These are phyloP conservation scores for Neckera pumila DNA, from an alignment of 225 moss, liverwort and hornwort genomes.

Conservation along the genomic window DNA sequence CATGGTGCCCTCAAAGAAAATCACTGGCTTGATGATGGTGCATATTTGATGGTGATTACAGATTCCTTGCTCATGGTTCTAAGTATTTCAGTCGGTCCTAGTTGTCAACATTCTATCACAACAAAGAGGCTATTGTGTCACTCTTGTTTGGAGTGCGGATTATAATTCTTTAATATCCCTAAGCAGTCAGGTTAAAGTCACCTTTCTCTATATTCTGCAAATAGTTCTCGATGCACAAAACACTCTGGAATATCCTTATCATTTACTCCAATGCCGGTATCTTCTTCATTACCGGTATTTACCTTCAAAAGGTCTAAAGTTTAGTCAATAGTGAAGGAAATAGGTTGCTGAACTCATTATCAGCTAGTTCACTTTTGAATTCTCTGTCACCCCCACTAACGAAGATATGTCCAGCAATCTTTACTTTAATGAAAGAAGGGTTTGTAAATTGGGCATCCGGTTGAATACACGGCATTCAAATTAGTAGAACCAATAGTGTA, in stretches of 20 bases:
- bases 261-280: not conserved
- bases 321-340: not conserved
- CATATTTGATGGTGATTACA: constrained; percentile 77
- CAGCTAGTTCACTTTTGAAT: not conserved
- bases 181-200: not conserved
- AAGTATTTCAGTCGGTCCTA: not conserved
- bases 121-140: not conserved
- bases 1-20: constrained; percentile 96
- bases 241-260: not conserved
- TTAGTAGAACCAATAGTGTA: not conserved
- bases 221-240: not conserved
- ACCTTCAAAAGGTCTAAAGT: not conserved
- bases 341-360: not conserved
- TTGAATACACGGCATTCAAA: not conserved
- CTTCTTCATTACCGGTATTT: not conserved
- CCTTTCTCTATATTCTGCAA: not conserved
- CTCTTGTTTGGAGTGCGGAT: not conserved
- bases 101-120: not conserved
- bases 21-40: constrained; percentile 96
- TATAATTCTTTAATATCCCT: not conserved
- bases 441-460: not conserved
- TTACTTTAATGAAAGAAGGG: not conserved
- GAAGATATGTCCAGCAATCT: not conserved
- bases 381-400: not conserved
- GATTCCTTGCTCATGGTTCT: not conserved